Conservation (phyloP, 768 basidiomycete genomes). For the Rhizopogon rudus region DNA sequence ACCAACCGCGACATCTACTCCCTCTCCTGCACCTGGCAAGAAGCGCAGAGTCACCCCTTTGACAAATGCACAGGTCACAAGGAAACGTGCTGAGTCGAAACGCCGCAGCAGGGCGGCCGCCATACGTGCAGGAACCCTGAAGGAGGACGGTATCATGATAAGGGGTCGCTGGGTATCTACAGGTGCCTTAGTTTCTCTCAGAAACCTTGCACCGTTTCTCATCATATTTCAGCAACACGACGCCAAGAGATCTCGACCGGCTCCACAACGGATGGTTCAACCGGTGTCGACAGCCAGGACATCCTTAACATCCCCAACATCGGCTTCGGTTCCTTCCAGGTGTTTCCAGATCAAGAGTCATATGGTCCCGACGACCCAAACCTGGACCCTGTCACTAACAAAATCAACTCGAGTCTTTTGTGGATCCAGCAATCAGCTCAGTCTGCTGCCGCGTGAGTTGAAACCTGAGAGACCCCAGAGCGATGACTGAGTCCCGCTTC, state of each 20-base stretch:
- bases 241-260: slow-evolving; percentile 44
- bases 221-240: slow-evolving; percentile 34
- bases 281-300: slow-evolving; percentile 64
- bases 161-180: slow-evolving; percentile 59
- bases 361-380: slow-evolving; percentile 47
- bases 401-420: slow-evolving; percentile 41
- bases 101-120: slow-evolving; percentile 38
- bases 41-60: slow-evolving; percentile 38
- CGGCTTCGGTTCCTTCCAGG: slow-evolving; percentile 55
- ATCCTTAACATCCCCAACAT: slow-evolving; percentile 53
- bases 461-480: background rate
- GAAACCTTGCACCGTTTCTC: slow-evolving; percentile 1
- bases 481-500: background rate
- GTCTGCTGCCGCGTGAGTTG: slow-evolving; percentile 37
- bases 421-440: slow-evolving; percentile 54
- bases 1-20: slow-evolving; percentile 29
- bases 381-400: slow-evolving; percentile 47
- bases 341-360: slow-evolving; percentile 64
- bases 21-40: slow-evolving; percentile 35
- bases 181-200: slow-evolving; percentile 26
- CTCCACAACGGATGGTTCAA: slow-evolving; percentile 55
- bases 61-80: slow-evolving; percentile 42
- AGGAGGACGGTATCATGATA: slow-evolving; percentile 40
- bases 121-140: slow-evolving; percentile 27
- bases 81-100: slow-evolving; percentile 42